Percentiles rank a stretch among this genome's conserved stretches.
These are phyloP conservation scores for Tulasnella sp. DNA, from an alignment of 768 basidiomycete genomes.

Conservation along the genomic window DNA sequence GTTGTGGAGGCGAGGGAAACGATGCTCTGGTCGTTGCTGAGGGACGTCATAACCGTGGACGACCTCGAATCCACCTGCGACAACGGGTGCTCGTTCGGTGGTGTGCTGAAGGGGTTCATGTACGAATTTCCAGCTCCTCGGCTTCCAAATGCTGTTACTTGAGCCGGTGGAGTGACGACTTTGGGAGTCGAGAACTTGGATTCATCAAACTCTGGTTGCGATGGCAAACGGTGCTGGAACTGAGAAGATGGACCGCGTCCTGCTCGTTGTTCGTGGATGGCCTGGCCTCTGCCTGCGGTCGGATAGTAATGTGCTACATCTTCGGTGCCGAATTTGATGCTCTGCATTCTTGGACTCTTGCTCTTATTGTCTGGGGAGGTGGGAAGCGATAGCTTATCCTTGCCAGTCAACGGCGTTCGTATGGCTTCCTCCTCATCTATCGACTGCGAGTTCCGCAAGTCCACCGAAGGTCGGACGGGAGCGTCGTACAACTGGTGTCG, in stretches of 20 bases:
- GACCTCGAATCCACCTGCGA: not conserved
- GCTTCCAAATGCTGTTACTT: not conserved
- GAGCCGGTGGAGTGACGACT: not conserved
- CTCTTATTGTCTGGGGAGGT: conserved; percentile 46
- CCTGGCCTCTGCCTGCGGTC: conserved; percentile 50
- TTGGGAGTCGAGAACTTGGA: not conserved
- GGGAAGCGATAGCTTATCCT: not conserved
- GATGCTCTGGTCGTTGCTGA: conserved; percentile 14
- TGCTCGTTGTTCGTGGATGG: conserved; percentile 34
- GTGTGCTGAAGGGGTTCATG: not conserved
- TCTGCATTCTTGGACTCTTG: conserved; percentile 29
- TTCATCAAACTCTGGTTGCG: conserved; percentile 3
- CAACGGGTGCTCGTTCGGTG: not conserved
- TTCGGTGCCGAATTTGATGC: conserved; percentile 74
- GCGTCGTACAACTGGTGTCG: conserved; percentile 89
- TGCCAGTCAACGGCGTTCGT: not conserved
- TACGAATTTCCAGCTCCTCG: not conserved
- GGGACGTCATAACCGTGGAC: not conserved
- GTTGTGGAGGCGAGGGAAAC: not conserved
- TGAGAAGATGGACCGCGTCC: not conserved
- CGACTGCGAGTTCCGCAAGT: conserved; percentile 18
- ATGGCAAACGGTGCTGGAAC: not conserved
- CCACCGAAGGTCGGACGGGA: conserved; percentile 57
- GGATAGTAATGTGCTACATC: conserved; percentile 78
- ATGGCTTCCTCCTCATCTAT: conserved; percentile 10